Evolutionary conservation across 257 asterid genomes (phyloP).

Genomic region (Anisodus tanguticus): DNA sequence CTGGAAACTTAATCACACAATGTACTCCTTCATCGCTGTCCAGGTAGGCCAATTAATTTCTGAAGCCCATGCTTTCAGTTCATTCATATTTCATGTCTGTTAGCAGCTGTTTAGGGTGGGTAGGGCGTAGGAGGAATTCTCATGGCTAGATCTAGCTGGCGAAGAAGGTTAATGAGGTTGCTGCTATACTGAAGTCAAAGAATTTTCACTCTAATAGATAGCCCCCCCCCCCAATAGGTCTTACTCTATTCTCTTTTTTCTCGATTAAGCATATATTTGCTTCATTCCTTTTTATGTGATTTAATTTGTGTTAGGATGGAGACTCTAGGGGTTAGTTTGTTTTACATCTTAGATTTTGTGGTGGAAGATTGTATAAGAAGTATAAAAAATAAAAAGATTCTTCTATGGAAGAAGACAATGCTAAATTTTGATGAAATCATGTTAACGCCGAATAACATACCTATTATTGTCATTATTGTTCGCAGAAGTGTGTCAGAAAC

Average conservation of each 20-base stretch:
- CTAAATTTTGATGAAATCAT: neutral
- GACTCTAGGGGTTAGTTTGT: conserved; percentile 3
- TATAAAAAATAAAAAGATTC: neutral
- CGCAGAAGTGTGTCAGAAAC: neutral
- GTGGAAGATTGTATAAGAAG: neutral
- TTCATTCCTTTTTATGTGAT: conserved; percentile 23
- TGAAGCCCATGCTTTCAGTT: neutral
- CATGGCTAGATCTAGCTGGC: neutral
- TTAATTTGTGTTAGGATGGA: neutral
- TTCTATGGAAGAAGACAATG: neutral
- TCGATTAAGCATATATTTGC: neutral
- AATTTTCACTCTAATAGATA: neutral
- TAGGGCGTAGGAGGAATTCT: neutral
- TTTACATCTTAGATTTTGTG: neutral
- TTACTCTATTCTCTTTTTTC: neutral
- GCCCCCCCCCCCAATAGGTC: neutral
- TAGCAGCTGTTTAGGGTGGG: neutral
- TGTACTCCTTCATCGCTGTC: conserved; percentile 85
- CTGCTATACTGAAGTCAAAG: neutral
- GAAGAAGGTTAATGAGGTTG: neutral
- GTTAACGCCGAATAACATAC: neutral
- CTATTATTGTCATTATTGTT: neutral
- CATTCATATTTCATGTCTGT: conserved; percentile 11
- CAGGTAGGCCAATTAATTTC: conserved; percentile 67
- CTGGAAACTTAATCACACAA: conserved; percentile 95